Conservation (phyloP, 1,284 basidiomycete species). For the Schizophyllum commune region DNA sequence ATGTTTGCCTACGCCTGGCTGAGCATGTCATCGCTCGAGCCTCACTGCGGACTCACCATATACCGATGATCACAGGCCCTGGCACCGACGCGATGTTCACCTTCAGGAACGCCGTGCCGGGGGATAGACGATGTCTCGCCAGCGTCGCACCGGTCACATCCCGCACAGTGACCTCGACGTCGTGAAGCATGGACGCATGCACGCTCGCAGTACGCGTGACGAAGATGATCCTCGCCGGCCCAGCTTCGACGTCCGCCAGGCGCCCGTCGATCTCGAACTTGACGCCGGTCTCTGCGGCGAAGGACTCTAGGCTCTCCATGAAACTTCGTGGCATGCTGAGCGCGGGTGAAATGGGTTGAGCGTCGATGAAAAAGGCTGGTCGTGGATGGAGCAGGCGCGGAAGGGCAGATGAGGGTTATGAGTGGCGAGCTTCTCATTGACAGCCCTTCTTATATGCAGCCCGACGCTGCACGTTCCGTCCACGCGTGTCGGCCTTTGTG, state of each 20-base stretch:
- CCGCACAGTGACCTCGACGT: background rate
- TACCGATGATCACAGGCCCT: background rate
- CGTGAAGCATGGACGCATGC: background rate
- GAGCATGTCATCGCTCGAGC: background rate
- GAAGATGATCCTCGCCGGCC: background rate
- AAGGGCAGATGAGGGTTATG: background rate
- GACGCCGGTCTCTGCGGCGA: background rate
- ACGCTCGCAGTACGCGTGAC: background rate
- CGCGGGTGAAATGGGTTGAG: background rate
- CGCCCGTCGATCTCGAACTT: background rate
- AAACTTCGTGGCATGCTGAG: background rate
- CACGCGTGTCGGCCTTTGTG: too few species aligned
- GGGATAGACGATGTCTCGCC: background rate
- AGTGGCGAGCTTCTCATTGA: too few species aligned
- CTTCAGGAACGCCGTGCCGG: slow-evolving; percentile 7
- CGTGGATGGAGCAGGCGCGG: too few species aligned
- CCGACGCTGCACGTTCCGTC: too few species aligned
- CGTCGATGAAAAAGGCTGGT: background rate
- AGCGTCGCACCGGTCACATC: background rate
- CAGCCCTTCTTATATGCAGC: too few species aligned
- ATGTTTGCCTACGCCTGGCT: background rate
- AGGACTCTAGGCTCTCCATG: background rate
- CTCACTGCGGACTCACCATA: background rate
- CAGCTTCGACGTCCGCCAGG: background rate
- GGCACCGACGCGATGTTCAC: background rate